Percentiles rank a stretch among this genome's conserved stretches.
phyloP scores from a whole-genome alignment of 352 stramenopile genomes.

The Pythium myriotylum region DNA sequence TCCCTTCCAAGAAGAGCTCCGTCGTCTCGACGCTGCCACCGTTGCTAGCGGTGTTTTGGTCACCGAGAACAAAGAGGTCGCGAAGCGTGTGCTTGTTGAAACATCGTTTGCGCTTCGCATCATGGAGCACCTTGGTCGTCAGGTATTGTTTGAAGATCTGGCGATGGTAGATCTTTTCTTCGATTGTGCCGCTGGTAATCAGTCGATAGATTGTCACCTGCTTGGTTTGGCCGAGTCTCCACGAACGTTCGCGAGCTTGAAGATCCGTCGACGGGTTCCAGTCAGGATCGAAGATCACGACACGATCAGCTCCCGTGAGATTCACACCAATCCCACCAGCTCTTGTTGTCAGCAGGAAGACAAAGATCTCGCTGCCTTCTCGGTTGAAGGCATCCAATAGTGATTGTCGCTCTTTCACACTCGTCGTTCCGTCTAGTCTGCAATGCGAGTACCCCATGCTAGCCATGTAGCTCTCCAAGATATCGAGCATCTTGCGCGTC shows the following conservation, averaged over 20 bases:
- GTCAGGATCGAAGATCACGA: constrained; percentile 98
- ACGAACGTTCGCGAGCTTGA: constrained; percentile 97
- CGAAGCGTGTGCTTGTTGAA: constrained; percentile 97
- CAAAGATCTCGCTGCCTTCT: constrained; percentile 71
- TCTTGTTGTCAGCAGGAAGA: constrained; percentile 81
- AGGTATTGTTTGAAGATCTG: constrained; percentile 99
- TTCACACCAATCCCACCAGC: constrained; percentile 98
- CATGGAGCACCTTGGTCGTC: constrained; percentile 96
- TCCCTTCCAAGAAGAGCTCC: constrained; percentile 89
- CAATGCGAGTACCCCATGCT: constrained; percentile 89
- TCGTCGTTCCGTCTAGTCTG: constrained; percentile 97
- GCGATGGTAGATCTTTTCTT: constrained; percentile 99
- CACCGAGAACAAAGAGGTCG: constrained; percentile 94
- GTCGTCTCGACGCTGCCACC: constrained; percentile 90
- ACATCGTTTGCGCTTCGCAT: constrained; percentile 95
- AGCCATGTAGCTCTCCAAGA: constrained; percentile 94
- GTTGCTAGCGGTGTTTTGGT: constrained; percentile 36
- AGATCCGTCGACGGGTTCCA: constrained; percentile 98
- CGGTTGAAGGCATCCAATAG: constrained; percentile 97
- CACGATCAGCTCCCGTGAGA: constrained; percentile 94
- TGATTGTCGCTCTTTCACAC: constrained; percentile 90
- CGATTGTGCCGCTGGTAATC: constrained; percentile 97
- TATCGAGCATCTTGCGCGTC: constrained; percentile 97
- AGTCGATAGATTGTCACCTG: constrained; percentile 90
- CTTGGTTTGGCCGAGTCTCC: constrained; percentile 92